Evolutionary conservation across 1,139 yeast genomes (phyloP).

Genomic region (Pneumocystis carinii): DNA sequence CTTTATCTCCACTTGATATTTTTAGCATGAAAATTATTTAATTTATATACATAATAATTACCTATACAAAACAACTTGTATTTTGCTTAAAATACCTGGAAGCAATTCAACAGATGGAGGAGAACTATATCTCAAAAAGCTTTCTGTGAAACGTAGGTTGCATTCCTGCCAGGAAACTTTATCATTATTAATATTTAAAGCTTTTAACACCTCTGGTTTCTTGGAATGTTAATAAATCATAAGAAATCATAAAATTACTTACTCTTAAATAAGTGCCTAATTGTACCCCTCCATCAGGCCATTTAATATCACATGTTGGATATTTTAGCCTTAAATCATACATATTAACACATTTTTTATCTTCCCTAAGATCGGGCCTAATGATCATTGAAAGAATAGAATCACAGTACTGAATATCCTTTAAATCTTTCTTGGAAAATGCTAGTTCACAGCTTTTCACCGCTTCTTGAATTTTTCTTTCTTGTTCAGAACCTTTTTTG

Average conservation of each 20-base stretch:
- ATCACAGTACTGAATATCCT: constrained; percentile 22
- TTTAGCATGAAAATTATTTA: neutral
- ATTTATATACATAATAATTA: neutral
- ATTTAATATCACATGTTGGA: constrained; percentile 84
- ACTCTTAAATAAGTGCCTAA: constrained; percentile 46
- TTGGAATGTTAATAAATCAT: neutral
- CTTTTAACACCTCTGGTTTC: constrained; percentile 38
- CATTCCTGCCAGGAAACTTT: constrained; percentile 63
- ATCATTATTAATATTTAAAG: constrained; percentile 30
- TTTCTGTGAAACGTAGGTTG: constrained; percentile 38
- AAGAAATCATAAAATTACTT: neutral
- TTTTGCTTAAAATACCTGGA: constrained; percentile 43
- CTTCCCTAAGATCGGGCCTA: neutral
- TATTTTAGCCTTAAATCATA: constrained; percentile 66
- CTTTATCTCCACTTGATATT: constrained; percentile 57
- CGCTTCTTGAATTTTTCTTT: constrained; percentile 21
- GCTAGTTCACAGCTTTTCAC: constrained; percentile 22
- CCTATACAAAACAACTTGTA: constrained; percentile 51
- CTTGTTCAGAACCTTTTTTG: constrained; percentile 20
- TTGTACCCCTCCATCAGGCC: constrained; percentile 65
- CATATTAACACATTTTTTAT: constrained; percentile 51
- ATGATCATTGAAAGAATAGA: constrained; percentile 17
- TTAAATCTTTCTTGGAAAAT: constrained; percentile 21
- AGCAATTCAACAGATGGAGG: constrained; percentile 50
- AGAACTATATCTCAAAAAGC: constrained; percentile 39